Conservation (phyloP, 331 rosid genomes). For the Acacia concinna region DNA sequence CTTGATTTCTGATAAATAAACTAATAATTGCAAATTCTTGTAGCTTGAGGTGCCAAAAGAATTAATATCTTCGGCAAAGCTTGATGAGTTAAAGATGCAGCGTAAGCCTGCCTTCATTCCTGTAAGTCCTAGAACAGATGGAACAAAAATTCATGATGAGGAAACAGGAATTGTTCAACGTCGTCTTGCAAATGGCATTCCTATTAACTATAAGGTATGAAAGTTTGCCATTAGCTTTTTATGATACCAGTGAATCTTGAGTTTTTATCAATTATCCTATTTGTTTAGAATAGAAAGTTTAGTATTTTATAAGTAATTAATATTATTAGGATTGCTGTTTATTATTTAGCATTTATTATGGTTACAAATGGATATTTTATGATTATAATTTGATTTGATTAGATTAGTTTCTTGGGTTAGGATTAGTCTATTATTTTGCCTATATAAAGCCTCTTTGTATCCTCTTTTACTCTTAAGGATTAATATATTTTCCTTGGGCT, state of each 20-base stretch:
- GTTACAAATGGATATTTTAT: no score
- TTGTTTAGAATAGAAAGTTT: no score
- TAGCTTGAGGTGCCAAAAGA: slow-evolving; percentile 99
- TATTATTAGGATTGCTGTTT: no score
- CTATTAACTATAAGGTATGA: slow-evolving; percentile 87
- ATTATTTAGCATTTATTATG: no score
- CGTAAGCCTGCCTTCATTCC: slow-evolving; percentile 71
- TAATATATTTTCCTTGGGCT: no score
- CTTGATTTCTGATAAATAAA: slow-evolving; percentile 25
- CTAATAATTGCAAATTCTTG: slow-evolving; percentile 32
- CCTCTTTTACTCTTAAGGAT: no score
- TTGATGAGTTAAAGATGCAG: slow-evolving; percentile 70
- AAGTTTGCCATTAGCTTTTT: slow-evolving; percentile 26
- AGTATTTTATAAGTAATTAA: no score
- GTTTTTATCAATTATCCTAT: slow-evolving; percentile 21
- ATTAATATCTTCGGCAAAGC: slow-evolving; percentile 62
- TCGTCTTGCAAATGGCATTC: slow-evolving; percentile 89
- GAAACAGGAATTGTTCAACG: slow-evolving; percentile 87
- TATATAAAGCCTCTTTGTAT: no score
- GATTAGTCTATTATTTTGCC: no score
- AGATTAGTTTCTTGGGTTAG: no score
- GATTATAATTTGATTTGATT: no score
- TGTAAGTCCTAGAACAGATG: slow-evolving; percentile 52
- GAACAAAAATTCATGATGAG: slow-evolving; percentile 65
- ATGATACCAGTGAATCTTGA: slow-evolving; percentile 6